Base-by-base conservation (phyloP, 345 rosid genomes). In the Pelargonium nanum region DNA sequence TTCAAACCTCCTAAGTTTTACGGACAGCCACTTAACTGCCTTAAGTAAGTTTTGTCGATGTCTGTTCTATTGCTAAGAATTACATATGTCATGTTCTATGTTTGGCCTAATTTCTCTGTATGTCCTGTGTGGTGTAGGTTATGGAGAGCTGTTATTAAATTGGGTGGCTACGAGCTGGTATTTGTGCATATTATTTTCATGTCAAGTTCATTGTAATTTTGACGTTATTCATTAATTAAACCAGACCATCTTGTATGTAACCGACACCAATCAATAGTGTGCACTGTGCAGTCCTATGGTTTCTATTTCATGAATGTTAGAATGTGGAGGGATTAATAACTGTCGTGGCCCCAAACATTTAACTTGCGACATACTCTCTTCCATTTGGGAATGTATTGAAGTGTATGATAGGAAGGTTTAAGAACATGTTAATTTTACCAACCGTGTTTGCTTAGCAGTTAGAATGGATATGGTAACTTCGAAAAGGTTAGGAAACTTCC, bases 111-210 rank as follows among this genome's bases (percentile, higher is more conserved):
- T 34, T 52, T 57, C 26, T 65, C 2, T 20, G 17, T 68, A 19
- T 58, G 71, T 70, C 62, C 24, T 28, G 22, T 69, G 59, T 51
- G 60, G 68, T 66, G 74, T 71, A 90, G 97, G 84, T 77, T 90
- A 53, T 90, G 90, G 90, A 82, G 95, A 72, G 75, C 87, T 64
- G 97, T 87, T 69, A 26, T 85, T 56, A 82, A 65, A 60, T 64
- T 90, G 73, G 95, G 97, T 73, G 97, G 95, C 78, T 87, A 87
- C 69, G 93, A 90, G 2, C 85, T 83, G 91, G 97, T 89, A 84
- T 68, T 80, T 55, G 53, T 65, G 65, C 1, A 50, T 44, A 24
- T 22, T 66, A 50, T 23, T 23, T 68, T 6, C 25, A 51, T 62
- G 25, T 53, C 58, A 61, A 72, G 60, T 63, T 60, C 54, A 45